Conservation (phyloP, 768 basidiomycete genomes). For the Mycena rebaudengoi region DNA sequence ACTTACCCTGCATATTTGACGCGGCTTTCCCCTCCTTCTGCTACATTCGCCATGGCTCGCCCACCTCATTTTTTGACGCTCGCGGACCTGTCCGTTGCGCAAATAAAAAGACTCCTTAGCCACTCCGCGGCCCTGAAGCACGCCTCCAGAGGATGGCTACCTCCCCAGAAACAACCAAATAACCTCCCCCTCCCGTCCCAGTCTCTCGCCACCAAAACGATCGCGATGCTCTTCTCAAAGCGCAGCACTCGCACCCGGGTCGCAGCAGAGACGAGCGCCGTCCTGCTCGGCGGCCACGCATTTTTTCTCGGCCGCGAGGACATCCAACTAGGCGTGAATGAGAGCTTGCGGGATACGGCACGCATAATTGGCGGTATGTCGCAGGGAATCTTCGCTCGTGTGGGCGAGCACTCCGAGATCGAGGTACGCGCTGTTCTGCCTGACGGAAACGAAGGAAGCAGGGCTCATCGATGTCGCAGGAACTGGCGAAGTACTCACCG, state of each 20-base stretch:
- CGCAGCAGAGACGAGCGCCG: slow-evolving; percentile 83
- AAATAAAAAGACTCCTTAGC: slow-evolving; percentile 72
- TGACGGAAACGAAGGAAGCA: not conserved
- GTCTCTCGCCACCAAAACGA: slow-evolving; percentile 81
- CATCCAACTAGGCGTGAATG: slow-evolving; percentile 97
- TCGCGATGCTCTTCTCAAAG: slow-evolving; percentile 93
- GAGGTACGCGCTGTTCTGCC: slow-evolving; percentile 78
- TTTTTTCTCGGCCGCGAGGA: slow-evolving; percentile 91
- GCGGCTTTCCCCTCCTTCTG: no score
- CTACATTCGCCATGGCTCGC: not conserved
- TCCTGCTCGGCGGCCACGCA: slow-evolving; percentile 85
- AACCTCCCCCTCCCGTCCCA: slow-evolving; percentile 71
- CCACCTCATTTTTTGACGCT: slow-evolving; percentile 84
- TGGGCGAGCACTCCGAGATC: slow-evolving; percentile 91
- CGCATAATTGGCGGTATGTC: slow-evolving; percentile 94
- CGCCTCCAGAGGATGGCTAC: slow-evolving; percentile 69
- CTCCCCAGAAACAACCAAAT: slow-evolving; percentile 54
- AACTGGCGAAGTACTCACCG: slow-evolving; percentile 87
- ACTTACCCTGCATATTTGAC: no score
- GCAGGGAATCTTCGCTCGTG: slow-evolving; percentile 96
- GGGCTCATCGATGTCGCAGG: slow-evolving; percentile 64
- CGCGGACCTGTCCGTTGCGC: slow-evolving; percentile 84
- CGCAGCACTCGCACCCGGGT: slow-evolving; percentile 93
- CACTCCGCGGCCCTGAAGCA: slow-evolving; percentile 75
- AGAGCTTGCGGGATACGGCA: slow-evolving; percentile 83